phyloP scores from a whole-genome alignment of 805 yeast species.

The Monosporozyma siamensis region DNA sequence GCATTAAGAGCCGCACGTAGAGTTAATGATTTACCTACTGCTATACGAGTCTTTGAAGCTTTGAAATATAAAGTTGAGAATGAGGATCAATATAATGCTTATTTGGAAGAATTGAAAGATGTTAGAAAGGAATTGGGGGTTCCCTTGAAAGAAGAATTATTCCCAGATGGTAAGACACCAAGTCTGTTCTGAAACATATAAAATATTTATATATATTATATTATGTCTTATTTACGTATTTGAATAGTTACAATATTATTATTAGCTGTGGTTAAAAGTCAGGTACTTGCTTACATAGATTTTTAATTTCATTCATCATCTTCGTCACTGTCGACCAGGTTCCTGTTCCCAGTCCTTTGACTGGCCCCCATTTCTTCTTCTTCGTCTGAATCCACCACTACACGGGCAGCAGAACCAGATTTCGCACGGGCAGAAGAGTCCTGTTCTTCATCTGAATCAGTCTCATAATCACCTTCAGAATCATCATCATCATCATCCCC shows the following conservation, averaged over 20 bases:
- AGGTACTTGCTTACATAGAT: too few species aligned
- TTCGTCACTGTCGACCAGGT: slow-evolving; percentile 20
- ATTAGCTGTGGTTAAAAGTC: too few species aligned
- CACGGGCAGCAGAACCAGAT: slow-evolving; percentile 2
- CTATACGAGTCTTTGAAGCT: slow-evolving; percentile 96
- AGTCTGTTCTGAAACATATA: background rate
- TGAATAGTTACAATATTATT: too few species aligned
- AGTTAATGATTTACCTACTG: slow-evolving; percentile 97
- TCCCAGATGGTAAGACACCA: slow-evolving; percentile 23
- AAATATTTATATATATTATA: too few species aligned
- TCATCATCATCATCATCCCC: slow-evolving; percentile 20
- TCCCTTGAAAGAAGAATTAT: slow-evolving; percentile 86
- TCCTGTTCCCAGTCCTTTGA: slow-evolving; percentile 12
- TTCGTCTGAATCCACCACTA: slow-evolving; percentile 13
- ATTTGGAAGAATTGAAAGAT: slow-evolving; percentile 87
- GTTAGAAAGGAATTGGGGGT: slow-evolving; percentile 88
- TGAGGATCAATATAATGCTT: slow-evolving; percentile 88
- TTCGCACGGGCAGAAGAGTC: slow-evolving; percentile 6
- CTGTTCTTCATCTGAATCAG: slow-evolving; percentile 27
- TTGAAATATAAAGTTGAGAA: slow-evolving; percentile 93
- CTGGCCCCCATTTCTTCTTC: slow-evolving; percentile 14
- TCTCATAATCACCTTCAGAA: slow-evolving; percentile 29
- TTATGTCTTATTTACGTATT: too few species aligned
- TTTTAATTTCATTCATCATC: slow-evolving; percentile 7
- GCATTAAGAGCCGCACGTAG: slow-evolving; percentile 98